Evolutionary conservation across 768 basidiomycete genomes (phyloP).

Genomic region (Exsudoporus frostii): DNA sequence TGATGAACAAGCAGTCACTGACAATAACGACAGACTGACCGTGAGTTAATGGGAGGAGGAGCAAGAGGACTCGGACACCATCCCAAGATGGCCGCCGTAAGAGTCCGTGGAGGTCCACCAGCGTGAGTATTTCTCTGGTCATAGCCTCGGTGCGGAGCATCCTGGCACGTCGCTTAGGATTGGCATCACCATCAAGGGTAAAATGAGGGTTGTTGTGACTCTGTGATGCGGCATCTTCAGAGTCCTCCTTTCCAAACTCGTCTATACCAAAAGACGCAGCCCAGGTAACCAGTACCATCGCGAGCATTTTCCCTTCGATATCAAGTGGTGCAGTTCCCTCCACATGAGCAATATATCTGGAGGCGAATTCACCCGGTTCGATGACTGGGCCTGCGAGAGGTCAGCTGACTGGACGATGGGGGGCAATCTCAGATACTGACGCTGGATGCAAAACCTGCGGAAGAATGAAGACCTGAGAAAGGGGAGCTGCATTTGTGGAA

Average conservation of each 20-base stretch:
- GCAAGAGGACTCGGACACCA: slow-evolving; percentile 73
- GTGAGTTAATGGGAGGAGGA: slow-evolving; percentile 80
- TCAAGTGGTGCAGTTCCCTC: slow-evolving; percentile 62
- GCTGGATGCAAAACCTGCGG: slow-evolving; percentile 78
- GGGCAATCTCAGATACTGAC: slow-evolving; percentile 43
- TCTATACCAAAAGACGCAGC: slow-evolving; percentile 87
- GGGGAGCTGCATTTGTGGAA: slow-evolving; percentile 69
- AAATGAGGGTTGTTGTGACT: slow-evolving; percentile 4
- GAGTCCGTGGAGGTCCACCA: slow-evolving; percentile 77
- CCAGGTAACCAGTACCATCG: slow-evolving; percentile 83
- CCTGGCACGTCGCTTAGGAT: slow-evolving; percentile 40
- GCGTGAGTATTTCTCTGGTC: slow-evolving; percentile 70
- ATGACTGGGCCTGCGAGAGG: slow-evolving; percentile 70
- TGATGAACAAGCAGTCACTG: slow-evolving; percentile 6
- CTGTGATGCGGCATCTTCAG: slow-evolving; percentile 5
- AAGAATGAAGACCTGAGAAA: slow-evolving; percentile 89
- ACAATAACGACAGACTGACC: slow-evolving; percentile 44
- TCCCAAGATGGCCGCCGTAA: slow-evolving; percentile 84
- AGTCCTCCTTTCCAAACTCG: slow-evolving; percentile 57
- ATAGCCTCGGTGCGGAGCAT: slow-evolving; percentile 62
- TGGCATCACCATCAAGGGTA: slow-evolving; percentile 23
- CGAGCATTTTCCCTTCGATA: slow-evolving; percentile 72
- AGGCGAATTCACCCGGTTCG: slow-evolving; percentile 74
- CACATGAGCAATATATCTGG: slow-evolving; percentile 64
- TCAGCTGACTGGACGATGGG: slow-evolving; percentile 4